Percentiles rank a stretch among this genome's conserved stretches.
These are phyloP conservation scores for Solanum microdontum DNA, from an alignment of 257 asterid species.

Conservation along the genomic window DNA sequence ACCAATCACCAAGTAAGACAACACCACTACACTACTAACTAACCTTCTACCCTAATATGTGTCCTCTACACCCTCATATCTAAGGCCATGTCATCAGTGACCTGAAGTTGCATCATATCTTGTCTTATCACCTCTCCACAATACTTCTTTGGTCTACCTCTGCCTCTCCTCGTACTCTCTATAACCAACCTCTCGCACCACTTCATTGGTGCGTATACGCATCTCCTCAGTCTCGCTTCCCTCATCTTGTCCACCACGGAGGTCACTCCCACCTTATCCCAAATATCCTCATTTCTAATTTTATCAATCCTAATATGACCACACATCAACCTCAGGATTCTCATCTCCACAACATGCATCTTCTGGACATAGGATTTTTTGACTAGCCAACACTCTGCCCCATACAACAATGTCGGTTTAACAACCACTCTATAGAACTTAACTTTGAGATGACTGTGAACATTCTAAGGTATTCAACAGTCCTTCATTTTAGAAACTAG, in stretches of 20 bases:
- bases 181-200: neutral
- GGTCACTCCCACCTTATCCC: neutral
- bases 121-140: neutral
- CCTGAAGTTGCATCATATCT: neutral
- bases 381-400: neutral
- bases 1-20: neutral
- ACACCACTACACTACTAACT: neutral
- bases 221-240: neutral
- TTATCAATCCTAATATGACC: neutral
- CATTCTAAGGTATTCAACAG: neutral
- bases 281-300: neutral
- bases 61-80: neutral
- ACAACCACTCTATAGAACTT: neutral
- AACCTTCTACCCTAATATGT: neutral
- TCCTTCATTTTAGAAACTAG: neutral
- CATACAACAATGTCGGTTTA: neutral
- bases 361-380: neutral
- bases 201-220: neutral
- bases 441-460: neutral
- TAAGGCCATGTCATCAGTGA: neutral
- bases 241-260: neutral
- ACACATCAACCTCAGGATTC: neutral
- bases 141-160: neutral
- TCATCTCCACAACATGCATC: neutral
- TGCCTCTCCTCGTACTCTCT: neutral